A percentile compares a stretch with the other conserved stretches of the same genome.
Evolutionary conservation across 257 asterid genomes (phyloP).

Genomic region (Lithospermum erythrorhizon): DNA sequence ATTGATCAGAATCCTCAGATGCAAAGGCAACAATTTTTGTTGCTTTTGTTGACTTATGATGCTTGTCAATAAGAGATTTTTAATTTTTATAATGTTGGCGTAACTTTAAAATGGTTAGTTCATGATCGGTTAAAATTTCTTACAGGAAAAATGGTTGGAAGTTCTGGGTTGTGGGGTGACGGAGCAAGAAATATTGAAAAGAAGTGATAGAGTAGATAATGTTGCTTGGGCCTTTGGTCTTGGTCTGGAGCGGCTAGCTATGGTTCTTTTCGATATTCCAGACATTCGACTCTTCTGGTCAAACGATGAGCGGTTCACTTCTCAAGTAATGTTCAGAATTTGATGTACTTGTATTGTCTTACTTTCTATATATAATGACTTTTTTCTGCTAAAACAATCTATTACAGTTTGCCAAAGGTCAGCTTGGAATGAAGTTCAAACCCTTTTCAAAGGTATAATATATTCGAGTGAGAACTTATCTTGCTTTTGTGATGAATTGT

Average conservation of each 20-base stretch:
- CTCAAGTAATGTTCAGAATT: conserved; percentile 50
- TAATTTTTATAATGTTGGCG: not conserved
- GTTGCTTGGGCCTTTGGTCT: conserved; percentile 99
- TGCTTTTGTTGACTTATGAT: not conserved
- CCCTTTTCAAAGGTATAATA: conserved; percentile 73
- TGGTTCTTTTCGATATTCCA: conserved; percentile 93
- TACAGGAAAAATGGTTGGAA: conserved; percentile 93
- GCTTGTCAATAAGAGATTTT: not conserved
- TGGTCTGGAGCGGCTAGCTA: conserved; percentile 89
- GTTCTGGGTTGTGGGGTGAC: conserved; percentile 97
- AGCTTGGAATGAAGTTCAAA: conserved; percentile 76
- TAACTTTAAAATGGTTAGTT: not conserved
- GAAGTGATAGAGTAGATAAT: conserved; percentile 50
- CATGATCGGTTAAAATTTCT: conserved; percentile 3
- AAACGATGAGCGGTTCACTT: conserved; percentile 79
- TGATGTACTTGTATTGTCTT: conserved; percentile 1
- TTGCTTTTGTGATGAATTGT: not conserved
- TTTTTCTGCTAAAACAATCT: conserved; percentile 1
- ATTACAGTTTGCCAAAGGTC: conserved; percentile 64
- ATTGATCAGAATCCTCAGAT: not conserved
- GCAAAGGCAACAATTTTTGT: not conserved
- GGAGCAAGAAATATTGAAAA: conserved; percentile 90
- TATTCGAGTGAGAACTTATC: not conserved
- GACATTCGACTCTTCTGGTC: conserved; percentile 97
- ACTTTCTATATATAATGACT: not conserved